Evolutionary conservation across 495 filamentous ascomycete genomes (phyloP).

Genomic region (Talaromyces liani): DNA sequence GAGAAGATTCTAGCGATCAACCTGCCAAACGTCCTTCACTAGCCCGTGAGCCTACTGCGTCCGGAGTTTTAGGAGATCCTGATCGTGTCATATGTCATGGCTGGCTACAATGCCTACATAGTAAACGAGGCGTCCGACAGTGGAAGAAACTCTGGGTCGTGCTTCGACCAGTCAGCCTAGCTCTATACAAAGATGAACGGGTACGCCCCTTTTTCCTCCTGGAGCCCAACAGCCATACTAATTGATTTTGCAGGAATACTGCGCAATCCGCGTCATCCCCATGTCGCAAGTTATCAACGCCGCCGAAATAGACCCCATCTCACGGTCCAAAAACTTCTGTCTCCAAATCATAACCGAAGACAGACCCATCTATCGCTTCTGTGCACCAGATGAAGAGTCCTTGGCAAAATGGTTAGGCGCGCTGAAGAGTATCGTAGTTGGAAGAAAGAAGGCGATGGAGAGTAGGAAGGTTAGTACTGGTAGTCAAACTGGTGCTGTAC

Average conservation of each 20-base stretch:
- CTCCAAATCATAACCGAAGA: constrained; percentile 93
- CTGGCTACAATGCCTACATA: constrained; percentile 77
- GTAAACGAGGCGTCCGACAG: constrained; percentile 78
- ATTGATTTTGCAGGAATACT: constrained; percentile 57
- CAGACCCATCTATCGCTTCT: constrained; percentile 76
- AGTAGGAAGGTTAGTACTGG: neutral
- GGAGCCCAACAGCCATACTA: neutral
- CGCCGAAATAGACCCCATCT: constrained; percentile 85
- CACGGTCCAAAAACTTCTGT: constrained; percentile 75
- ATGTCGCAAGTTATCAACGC: constrained; percentile 79
- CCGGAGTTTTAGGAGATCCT: constrained; percentile 50
- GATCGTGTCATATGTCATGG: constrained; percentile 86
- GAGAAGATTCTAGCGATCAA: neutral
- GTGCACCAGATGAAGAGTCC: constrained; percentile 71
- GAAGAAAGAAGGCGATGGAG: constrained; percentile 50
- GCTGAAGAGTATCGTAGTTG: constrained; percentile 72
- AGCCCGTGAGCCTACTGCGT: constrained; percentile 46
- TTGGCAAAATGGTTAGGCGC: constrained; percentile 81
- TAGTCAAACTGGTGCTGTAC: neutral
- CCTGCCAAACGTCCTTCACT: constrained; percentile 17
- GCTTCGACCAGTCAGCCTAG: constrained; percentile 75
- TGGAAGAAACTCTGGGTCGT: constrained; percentile 97
- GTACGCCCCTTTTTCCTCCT: constrained; percentile 18
- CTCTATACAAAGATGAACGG: constrained; percentile 87
- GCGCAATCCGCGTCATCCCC: constrained; percentile 72